Evolutionary conservation across 2,329 filamentous ascomycete genomes (phyloP).

Genomic region (Tolypocladium inflatum): DNA sequence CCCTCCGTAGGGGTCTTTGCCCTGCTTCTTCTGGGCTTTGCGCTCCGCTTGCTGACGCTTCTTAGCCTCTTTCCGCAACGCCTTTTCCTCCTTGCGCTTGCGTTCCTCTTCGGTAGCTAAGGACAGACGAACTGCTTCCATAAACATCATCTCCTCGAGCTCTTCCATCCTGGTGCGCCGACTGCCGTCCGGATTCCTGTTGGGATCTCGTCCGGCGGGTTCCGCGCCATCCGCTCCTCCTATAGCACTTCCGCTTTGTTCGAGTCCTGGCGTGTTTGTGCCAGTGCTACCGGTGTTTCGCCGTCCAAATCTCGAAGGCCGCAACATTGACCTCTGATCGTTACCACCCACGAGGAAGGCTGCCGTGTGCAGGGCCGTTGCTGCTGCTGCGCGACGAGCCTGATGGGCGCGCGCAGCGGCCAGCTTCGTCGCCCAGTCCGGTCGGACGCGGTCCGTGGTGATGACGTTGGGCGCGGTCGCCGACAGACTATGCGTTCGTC

Average conservation of each 20-base stretch:
- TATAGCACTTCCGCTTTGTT: conserved; percentile 2
- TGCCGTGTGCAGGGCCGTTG: conserved; percentile 88
- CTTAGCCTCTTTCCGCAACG: conserved; percentile 64
- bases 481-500: conserved; percentile 56
- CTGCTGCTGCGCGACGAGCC: conserved; percentile 78
- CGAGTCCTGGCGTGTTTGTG: conserved; percentile 16
- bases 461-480: conserved; percentile 79
- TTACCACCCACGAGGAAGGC: conserved; percentile 76
- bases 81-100: conserved; percentile 60
- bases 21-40: conserved; percentile 60
- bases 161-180: conserved; percentile 62
- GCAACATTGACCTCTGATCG: conserved; percentile 36
- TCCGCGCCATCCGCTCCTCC: conserved; percentile 15
- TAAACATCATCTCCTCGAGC: conserved; percentile 96
- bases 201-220: conserved; percentile 9
- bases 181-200: conserved; percentile 11
- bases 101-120: conserved; percentile 90
- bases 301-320: conserved; percentile 45
- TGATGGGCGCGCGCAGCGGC: conserved; percentile 77
- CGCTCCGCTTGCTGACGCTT: conserved; percentile 77
- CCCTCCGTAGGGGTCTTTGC: conserved; percentile 24
- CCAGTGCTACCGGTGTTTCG: conserved; percentile 35
- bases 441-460: conserved; percentile 83
- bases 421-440: conserved; percentile 90
- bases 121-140: conserved; percentile 86